Conservation (phyloP, 306 rosid species). For the Quercus aquifolioides region DNA sequence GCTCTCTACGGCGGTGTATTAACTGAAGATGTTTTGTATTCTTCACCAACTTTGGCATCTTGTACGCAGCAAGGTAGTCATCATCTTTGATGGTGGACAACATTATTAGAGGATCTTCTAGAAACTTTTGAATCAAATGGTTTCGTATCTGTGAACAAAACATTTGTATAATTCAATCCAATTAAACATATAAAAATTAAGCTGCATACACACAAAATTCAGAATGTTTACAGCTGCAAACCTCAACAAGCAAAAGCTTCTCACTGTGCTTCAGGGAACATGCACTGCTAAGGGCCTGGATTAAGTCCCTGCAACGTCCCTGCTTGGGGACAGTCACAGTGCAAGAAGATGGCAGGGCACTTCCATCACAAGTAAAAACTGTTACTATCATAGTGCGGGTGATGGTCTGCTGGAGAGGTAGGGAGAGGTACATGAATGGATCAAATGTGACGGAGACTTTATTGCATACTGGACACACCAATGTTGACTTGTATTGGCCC, state of each 20-base stretch:
- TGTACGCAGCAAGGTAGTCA: constrained; percentile 81
- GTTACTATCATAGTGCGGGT: constrained; percentile 76
- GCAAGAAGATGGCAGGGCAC: constrained; percentile 61
- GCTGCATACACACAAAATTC: background rate
- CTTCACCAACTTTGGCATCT: constrained; percentile 63
- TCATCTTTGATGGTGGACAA: constrained; percentile 86
- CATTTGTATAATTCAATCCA: background rate
- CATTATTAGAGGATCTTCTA: constrained; percentile 77
- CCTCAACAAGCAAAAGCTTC: constrained; percentile 85
- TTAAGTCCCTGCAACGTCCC: constrained; percentile 92
- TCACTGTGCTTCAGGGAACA: constrained; percentile 81
- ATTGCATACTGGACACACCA: constrained; percentile 96
- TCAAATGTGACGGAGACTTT: constrained; percentile 98
- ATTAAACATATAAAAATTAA: background rate
- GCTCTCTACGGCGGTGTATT: constrained; percentile 77
- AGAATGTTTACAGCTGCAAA: constrained; percentile 25
- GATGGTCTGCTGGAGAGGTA: constrained; percentile 84
- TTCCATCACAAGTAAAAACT: constrained; percentile 75
- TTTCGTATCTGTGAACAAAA: constrained; percentile 57
- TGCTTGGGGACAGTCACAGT: constrained; percentile 93
- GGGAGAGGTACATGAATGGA: constrained; percentile 97
- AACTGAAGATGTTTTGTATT: constrained; percentile 79
- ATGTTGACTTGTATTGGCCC: constrained; percentile 99
- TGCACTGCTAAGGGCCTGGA: constrained; percentile 83
- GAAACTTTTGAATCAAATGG: constrained; percentile 74